Evolutionary conservation across 768 basidiomycete species (phyloP), one percentile per base, ranked within the genome.

Genomic region (Kwoniella dejecticola): DNA sequence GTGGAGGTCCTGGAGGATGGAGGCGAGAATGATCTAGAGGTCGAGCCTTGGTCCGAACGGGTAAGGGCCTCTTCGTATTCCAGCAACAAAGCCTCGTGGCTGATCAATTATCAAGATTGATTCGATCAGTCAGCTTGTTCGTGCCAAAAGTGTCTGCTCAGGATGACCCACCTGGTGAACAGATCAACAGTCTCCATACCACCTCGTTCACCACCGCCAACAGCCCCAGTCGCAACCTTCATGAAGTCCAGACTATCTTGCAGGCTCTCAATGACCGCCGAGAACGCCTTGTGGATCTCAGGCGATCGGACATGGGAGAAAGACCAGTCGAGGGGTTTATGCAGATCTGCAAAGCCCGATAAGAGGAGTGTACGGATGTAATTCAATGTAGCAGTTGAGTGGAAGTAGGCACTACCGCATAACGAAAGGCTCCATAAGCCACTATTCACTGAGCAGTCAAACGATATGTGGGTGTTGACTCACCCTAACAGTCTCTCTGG

Each of bases 161-260:
- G 6, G 11, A n/a, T 38, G 4, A 66, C 82, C 30, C 60, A 86
- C 91, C 89, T 92, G 2, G 91, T 93, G 81, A 91, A 97, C 67
- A 97, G 87, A 75, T 97, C 94, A 0, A 94, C 91, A 72, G 91
- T 92, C 24, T 89, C 89, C 15, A 85, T 82, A 2, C 84, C 85
- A 1, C 89, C 89, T 21, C 92, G 87, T 24, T 81, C 83, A 70
- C 88, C 89, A 72, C 89, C 91, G 1, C 85, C 79, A 0, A 81
- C 71, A 7, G 69, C 79, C 1, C 86, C 85, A 2, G 93, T 95
- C 56, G 97, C 90, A 0, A 91, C 93, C 13, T 84, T 84, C 74
- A 89, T 90, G 75, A 99, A 98, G 76, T 96, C 94, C 38, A 99
- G 84, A 4, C 93, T 92, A 72, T 97, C 91, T 7, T 89, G 85